Evolutionary conservation across 129 eudicot species (phyloP), one percentile per base, ranked within the genome.

Genomic region (Flaveria brownii): DNA sequence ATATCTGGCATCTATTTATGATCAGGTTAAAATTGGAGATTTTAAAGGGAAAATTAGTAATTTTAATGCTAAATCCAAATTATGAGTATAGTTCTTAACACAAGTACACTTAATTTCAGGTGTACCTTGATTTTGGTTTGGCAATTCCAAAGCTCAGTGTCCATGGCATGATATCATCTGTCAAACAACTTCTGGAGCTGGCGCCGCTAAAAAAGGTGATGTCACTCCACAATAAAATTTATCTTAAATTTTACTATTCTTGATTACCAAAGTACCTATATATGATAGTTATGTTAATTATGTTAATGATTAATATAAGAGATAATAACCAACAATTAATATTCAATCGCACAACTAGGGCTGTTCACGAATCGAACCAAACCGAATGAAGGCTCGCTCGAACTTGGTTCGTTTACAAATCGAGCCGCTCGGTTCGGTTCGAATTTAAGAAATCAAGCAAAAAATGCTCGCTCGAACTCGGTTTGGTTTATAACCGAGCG

Each of bases 161-260:
- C 70, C 90, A 87, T 80, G 99, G 99, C 81, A 91, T 95, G 99
- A 71, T 84, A 74, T 83, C 97, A 36, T 84, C 99, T 6, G 88
- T 95, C 73, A 91, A 95, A 85, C 91, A 91, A 81, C 99, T 95
- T 72, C 67, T 95, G 87, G 96, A 95, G 84, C 82, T 95, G 33
- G 97, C 99, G 47, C 99, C 99, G 9, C 70, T 86, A 52, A 95
- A 89, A 52, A 95, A 95, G 99, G 99, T 95, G 85, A 83, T 33
- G 47, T 42, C 11, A 64, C 50, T 67, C 64, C 42, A 69, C 54
- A 12, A 26, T 1, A 20, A 43, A 17, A 63, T 20, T 43, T 42
- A 41, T 63, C 42, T 64, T 66, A 7, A 49, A 9, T 60, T 23
- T 60, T 22, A 23, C 12, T 33, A 16, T 17, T 20, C 46, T 41